Evolutionary conservation across 2,329 filamentous ascomycete genomes (phyloP).

Genomic region (Lecanicillium sp.): DNA sequence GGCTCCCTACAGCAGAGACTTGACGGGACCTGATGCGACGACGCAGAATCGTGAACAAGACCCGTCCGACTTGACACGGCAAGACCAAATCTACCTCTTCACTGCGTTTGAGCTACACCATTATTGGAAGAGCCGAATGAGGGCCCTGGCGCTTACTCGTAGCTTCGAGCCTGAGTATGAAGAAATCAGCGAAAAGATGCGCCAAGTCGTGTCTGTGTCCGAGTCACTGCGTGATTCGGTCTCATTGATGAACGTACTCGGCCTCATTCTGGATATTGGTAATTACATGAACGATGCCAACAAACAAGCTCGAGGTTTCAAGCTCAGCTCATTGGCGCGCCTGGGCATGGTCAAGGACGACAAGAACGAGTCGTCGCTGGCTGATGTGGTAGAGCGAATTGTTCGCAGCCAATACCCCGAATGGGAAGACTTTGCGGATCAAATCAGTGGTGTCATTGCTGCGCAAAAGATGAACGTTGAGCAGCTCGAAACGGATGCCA

Average conservation of each 20-base stretch:
- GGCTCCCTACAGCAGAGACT: constrained; percentile 93
- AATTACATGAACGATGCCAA: constrained; percentile 99
- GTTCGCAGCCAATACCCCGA: constrained; percentile 94
- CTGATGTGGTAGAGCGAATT: constrained; percentile 92
- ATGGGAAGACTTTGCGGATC: constrained; percentile 82
- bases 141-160: constrained; percentile 76
- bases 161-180: constrained; percentile 87
- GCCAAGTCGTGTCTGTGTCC: constrained; percentile 77
- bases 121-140: constrained; percentile 98
- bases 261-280: constrained; percentile 92
- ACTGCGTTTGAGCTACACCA: constrained; percentile 93
- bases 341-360: constrained; percentile 98
- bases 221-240: constrained; percentile 88
- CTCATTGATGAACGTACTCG: constrained; percentile 89
- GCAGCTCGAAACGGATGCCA: constrained; percentile 79
- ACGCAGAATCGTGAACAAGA: constrained; percentile 77
- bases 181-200: constrained; percentile 77
- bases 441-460: constrained; percentile 71
- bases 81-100: constrained; percentile 91
- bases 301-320: constrained; percentile 97
- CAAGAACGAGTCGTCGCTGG: constrained; percentile 95
- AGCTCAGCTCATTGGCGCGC: constrained; percentile 85
- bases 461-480: constrained; percentile 93
- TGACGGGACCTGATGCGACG: constrained; percentile 79
- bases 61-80: constrained; percentile 78